Evolutionary conservation across 2,329 filamentous ascomycete genomes (phyloP).

Genomic region (Falciphora oryzae): DNA sequence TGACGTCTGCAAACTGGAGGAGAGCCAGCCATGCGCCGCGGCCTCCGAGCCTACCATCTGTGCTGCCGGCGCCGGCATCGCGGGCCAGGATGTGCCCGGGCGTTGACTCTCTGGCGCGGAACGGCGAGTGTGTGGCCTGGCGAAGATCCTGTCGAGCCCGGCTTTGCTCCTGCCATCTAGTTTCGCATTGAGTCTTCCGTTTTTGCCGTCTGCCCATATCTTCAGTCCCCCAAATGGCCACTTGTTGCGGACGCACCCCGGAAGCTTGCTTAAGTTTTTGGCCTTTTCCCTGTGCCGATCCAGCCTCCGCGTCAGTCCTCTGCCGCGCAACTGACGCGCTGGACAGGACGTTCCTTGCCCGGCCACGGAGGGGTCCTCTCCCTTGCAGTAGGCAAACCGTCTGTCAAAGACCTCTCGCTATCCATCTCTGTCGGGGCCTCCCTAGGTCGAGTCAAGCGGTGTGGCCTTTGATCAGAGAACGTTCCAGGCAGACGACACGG

Average conservation of each 20-base stretch:
- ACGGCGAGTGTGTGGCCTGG: no score
- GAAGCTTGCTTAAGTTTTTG: not conserved
- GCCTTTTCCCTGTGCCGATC: no score
- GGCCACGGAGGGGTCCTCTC: not conserved
- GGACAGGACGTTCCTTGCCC: not conserved
- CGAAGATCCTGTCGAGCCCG: not conserved
- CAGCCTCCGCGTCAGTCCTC: not conserved
- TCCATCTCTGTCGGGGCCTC: no score
- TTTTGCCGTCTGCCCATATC: no score
- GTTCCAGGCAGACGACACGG: not conserved
- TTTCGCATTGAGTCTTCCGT: not conserved
- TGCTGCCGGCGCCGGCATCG: no score
- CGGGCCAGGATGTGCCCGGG: no score
- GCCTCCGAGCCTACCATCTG: no score
- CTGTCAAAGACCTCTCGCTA: no score
- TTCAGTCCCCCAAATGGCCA: no score
- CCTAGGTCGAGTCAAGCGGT: not conserved
- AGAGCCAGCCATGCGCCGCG: no score
- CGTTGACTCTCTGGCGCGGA: no score
- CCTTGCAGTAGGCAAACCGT: not conserved
- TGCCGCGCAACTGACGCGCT: not conserved
- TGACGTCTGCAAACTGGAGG: no score
- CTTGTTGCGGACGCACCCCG: not conserved
- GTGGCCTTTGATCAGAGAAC: not conserved
- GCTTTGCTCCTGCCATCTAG: not conserved